Evolutionary conservation across 805 yeast genomes (phyloP).

Genomic region (Saccharomycopsis javanensis): DNA sequence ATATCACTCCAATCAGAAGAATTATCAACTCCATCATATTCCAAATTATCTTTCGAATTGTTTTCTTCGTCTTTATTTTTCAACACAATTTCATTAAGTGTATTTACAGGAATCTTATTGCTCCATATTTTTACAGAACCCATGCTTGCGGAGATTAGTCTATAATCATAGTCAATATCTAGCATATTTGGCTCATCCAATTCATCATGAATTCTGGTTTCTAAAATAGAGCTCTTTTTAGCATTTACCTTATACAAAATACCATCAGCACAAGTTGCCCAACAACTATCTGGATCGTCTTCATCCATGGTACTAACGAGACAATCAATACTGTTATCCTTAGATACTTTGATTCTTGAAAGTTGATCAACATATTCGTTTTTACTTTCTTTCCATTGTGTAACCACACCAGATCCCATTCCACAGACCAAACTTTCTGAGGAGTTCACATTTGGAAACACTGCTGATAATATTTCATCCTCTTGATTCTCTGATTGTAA

Average conservation of each 20-base stretch:
- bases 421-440: conserved; percentile 67
- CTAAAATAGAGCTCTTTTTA: conserved; percentile 52
- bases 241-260: conserved; percentile 57
- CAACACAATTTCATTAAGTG: neutral
- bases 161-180: conserved; percentile 73
- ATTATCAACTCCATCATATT: conserved; percentile 9
- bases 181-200: conserved; percentile 67
- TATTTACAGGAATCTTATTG: conserved; percentile 22
- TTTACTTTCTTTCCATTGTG: conserved; percentile 71
- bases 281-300: conserved; percentile 39
- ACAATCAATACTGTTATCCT: conserved; percentile 66
- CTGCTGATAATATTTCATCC: conserved; percentile 76
- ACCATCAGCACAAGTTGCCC: conserved; percentile 80
- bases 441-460: conserved; percentile 53
- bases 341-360: conserved; percentile 58
- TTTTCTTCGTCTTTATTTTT: conserved; percentile 25
- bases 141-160: conserved; percentile 78
- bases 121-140: conserved; percentile 74
- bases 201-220: conserved; percentile 54
- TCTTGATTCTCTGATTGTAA: conserved; percentile 80
- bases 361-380: conserved; percentile 71
- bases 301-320: conserved; percentile 34
- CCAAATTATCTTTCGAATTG: conserved; percentile 13
- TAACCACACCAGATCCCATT: conserved; percentile 83
- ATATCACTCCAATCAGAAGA: conserved; percentile 11